Conservation (phyloP, 2,329 filamentous ascomycete species). For the Aureobasidium sp. region DNA sequence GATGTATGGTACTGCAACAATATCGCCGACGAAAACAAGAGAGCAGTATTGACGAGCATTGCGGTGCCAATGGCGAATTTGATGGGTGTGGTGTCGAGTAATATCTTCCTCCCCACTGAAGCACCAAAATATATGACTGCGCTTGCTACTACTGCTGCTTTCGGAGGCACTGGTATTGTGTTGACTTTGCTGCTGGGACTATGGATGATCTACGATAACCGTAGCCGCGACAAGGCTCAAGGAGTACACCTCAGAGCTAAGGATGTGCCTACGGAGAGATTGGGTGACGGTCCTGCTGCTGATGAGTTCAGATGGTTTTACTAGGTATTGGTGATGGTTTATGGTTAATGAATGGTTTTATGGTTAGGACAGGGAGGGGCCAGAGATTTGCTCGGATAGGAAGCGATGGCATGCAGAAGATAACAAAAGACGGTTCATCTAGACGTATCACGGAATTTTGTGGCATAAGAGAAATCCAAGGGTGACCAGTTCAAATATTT, state of each 20-base stretch:
- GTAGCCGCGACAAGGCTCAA: constrained; percentile 47
- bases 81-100: constrained; percentile 63
- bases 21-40: constrained; percentile 65
- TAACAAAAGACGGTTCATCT: too few relatives aligned
- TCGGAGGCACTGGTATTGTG: constrained; percentile 51
- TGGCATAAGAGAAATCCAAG: too few relatives aligned
- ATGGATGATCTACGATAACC: constrained; percentile 60
- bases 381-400: too few relatives aligned
- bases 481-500: too few relatives aligned
- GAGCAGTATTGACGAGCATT: constrained; percentile 61
- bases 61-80: constrained; percentile 68
- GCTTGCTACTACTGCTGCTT: constrained; percentile 54
- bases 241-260: constrained; percentile 47
- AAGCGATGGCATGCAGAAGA: too few relatives aligned
- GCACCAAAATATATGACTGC: constrained; percentile 60
- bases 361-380: too few relatives aligned
- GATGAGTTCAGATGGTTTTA: constrained; percentile 38
- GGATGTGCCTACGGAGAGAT: constrained; percentile 37
- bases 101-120: constrained; percentile 58
- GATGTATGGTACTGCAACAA: constrained; percentile 76
- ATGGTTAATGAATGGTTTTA: too few relatives aligned
- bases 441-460: too few relatives aligned
- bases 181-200: constrained; percentile 48
- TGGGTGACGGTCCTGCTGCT: constrained; percentile 36
- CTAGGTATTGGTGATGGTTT: constrained; percentile 2